Base-by-base conservation (phyloP, 352 stramenopile genomes). In the Elongisporangium senticosum region DNA sequence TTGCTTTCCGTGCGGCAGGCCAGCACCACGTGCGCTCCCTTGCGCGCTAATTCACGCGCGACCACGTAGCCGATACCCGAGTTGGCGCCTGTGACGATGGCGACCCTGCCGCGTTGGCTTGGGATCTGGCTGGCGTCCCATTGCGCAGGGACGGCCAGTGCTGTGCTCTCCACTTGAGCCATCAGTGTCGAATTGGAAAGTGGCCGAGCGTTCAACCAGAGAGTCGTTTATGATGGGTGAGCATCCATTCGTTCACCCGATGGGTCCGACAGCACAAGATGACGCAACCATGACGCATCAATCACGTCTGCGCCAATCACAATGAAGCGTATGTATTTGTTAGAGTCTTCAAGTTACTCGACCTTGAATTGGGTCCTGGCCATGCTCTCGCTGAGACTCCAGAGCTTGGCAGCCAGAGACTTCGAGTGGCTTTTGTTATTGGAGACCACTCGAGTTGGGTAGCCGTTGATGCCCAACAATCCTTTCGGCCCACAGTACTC, bases 381-480 rank as follows among this genome's bases (percentile, higher is more conserved):
- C 21, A 78, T 57, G 49, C 55, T 53, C 26, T 83, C 74, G 37
- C 70, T 83, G 13, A 71, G 37, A 2, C 65, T 62, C 74, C 70
- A 83, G 23, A 83, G 56, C 43, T 72, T 74, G 20, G 26, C 49
- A 1, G 68, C 73, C 26, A 11, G 4, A 10, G 11, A 33, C 60
- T 58, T 22, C 14, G 72, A 80, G 37, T 70, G 60, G 55, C 66
- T 72, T 23, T 63, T 62, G 20, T 11, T 37, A 68, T 51, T 2
- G 68, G 68, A 6, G 74, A 75, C 21, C 60, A 55, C 51, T 86
- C 79, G 70, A 14, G 50, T 37, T 15, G 79, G 76, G 49, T 87
- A 84, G 5, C 79, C 79, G 37, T 69, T 64, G 17, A 72, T 63
- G 21, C 66, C 62, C 7, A 74, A 39, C 47, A 77, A 77, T 2